These are phyloP conservation scores for Lasiodiplodia hormozganensis DNA, from an alignment of 2,329 filamentous ascomycete species.

Conservation along the genomic window DNA sequence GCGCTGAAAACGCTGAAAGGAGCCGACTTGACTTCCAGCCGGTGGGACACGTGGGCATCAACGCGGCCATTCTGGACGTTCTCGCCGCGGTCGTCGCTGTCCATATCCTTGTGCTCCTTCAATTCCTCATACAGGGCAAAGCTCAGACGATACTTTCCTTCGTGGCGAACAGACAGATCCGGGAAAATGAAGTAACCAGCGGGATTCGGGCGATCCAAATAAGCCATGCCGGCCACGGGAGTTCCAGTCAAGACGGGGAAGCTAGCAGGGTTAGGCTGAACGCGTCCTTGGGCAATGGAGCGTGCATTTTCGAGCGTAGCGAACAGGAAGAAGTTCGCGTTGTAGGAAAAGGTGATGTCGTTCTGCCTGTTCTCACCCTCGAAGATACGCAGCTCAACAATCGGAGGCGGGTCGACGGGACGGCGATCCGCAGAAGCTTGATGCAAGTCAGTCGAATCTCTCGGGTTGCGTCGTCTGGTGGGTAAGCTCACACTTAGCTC, in stretches of 20 bases:
- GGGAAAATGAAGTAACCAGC: constrained; percentile 97
- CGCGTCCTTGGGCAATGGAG: constrained; percentile 74
- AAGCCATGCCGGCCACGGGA: constrained; percentile 93
- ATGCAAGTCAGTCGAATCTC: constrained; percentile 33
- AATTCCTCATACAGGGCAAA: constrained; percentile 95
- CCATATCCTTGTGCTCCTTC: constrained; percentile 82
- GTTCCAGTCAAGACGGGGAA: constrained; percentile 91
- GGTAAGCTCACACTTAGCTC: constrained; percentile 81
- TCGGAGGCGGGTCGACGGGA: constrained; percentile 91
- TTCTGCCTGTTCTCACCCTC: constrained; percentile 66
- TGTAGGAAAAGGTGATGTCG: constrained; percentile 83
- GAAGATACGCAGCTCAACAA: constrained; percentile 87
- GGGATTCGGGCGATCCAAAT: constrained; percentile 81
- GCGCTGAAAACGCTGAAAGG: constrained; percentile 92
- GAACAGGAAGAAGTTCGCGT: constrained; percentile 97
- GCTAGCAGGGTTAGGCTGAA: constrained; percentile 68
- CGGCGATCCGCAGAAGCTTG: constrained; percentile 84
- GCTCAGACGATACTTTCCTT: constrained; percentile 87
- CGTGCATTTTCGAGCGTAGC: constrained; percentile 67
- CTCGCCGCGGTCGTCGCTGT: constrained; percentile 57
- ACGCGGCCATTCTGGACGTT: constrained; percentile 40
- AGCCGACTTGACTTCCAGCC: constrained; percentile 86
- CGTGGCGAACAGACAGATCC: constrained; percentile 92
- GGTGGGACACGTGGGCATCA: constrained; percentile 73
- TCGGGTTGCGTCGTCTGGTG: constrained; percentile 10